Evolutionary conservation across 2,329 filamentous ascomycete species (phyloP), one percentile per base, ranked within the genome.

Genomic region (Plectosphaerella cucumerina): DNA sequence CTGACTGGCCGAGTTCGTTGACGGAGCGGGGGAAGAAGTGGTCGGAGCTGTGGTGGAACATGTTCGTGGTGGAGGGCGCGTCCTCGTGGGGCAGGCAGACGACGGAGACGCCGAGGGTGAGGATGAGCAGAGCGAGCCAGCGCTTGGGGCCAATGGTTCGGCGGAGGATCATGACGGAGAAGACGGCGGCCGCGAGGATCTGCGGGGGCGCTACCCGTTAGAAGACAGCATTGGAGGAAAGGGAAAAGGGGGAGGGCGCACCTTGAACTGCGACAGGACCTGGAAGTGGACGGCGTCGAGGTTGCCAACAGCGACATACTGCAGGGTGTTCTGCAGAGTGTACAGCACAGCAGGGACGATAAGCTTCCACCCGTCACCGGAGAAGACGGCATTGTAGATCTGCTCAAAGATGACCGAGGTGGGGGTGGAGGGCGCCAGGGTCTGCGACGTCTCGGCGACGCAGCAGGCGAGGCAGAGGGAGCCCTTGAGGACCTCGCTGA

Each of bases 281-380:
- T 97, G 92, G 65, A 97, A 97, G 49, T 93, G 91, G 5, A 94
- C 90, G 0, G 93, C 89, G 62, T 96, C 90, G 60, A 97, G 70
- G 59, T 97, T 97, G 54, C 89, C 90, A 11, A 97, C 84, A 2
- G 90, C 93, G 48, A 95, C 81, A 63, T 97, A 99, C 67, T 97
- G 90, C 49, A 97, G 73, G n/a, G 89, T 88, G 64, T 97, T 97
- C 62, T 97, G 90, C 23, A 97, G 67, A 0, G 93, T 96, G 65
- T 96, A 97, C 2, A 97, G 76, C 5, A 84, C 79, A 4, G 93
- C 94, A 0, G 93, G 94, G 41, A 97, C 85, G 9, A 90, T 90
- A 56, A 99, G 73, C 69, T 96, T 96, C 93, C 93, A 97, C 59
- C 91, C 91, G 65, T 97, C 94, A 10, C 87, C 86, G 0, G 87